A percentile compares a stretch with the other conserved stretches of the same genome.
These are phyloP conservation scores for Dysphania ambrosioides DNA, from an alignment of 148 eudicot species.

Conservation along the genomic window DNA sequence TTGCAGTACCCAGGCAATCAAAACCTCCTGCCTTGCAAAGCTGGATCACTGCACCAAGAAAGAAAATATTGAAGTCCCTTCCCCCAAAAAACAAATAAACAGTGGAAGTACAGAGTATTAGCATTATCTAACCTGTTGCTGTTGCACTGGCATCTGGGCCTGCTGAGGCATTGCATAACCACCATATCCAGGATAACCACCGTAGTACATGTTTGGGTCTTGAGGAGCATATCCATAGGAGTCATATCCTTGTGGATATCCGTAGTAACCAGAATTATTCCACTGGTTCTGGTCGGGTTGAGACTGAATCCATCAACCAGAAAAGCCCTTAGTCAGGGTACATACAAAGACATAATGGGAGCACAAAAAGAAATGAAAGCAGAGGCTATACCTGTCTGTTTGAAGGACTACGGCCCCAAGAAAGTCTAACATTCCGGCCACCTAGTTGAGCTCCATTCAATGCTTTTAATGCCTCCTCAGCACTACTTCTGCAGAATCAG, in stretches of 20 bases:
- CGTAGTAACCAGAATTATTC: conserved; percentile 61
- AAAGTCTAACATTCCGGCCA: conserved; percentile 80
- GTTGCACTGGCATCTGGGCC: conserved; percentile 49
- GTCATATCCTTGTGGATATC: conserved; percentile 73
- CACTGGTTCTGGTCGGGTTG: conserved; percentile 73
- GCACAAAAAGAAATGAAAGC: not conserved
- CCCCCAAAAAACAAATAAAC: not conserved
- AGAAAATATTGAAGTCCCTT: no score
- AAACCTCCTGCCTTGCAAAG: not conserved
- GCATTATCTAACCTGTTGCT: conserved; percentile 45
- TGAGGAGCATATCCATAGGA: conserved; percentile 73
- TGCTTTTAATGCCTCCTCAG: conserved; percentile 70
- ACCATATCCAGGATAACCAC: conserved; percentile 76
- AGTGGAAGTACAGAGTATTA: not conserved
- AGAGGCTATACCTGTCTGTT: conserved; percentile 56
- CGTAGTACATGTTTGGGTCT: conserved; percentile 79
- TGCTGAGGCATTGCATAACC: conserved; percentile 65
- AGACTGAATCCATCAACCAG: conserved; percentile 35
- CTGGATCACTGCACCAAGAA: conserved; percentile 17
- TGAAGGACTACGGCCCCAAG: conserved; percentile 95
- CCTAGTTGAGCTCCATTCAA: conserved; percentile 75
- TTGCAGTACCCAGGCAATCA: not conserved
- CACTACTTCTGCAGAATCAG: conserved; percentile 49
- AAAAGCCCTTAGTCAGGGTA: not conserved
- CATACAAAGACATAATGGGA: not conserved